Evolutionary conservation across 2,329 filamentous ascomycete genomes (phyloP).

Genomic region (Pleomassaria siparia): DNA sequence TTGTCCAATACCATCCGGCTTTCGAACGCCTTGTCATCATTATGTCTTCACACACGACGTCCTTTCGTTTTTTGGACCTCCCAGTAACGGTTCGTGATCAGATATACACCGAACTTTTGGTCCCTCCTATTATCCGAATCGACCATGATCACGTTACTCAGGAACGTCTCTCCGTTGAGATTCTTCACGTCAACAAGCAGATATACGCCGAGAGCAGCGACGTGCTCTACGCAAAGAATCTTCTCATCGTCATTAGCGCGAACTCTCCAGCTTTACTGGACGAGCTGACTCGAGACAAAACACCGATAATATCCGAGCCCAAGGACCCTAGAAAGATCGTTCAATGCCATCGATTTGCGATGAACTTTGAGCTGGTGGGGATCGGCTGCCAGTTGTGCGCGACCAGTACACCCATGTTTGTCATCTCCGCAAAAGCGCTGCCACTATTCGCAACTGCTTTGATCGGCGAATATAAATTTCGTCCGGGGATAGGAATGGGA

Average conservation of each 20-base stretch:
- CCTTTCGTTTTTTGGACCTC: slow-evolving; percentile 9
- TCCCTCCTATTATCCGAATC: slow-evolving; percentile 5
- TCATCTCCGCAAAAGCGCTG: slow-evolving; percentile 6
- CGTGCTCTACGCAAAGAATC: slow-evolving; percentile 12
- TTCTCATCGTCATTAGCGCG: slow-evolving; percentile 8
- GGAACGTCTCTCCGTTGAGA: slow-evolving; percentile 1
- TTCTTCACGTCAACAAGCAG: slow-evolving; percentile 15
- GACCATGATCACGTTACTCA: background rate
- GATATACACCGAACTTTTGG: slow-evolving; percentile 13
- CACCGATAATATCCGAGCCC: background rate
- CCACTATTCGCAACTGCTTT: slow-evolving; percentile 4
- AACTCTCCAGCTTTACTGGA: background rate
- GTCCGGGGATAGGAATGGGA: background rate
- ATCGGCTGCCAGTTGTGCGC: background rate
- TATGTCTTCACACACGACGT: background rate
- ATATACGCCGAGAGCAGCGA: slow-evolving; percentile 15
- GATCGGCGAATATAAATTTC: background rate
- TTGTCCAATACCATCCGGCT: background rate
- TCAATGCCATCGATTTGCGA: slow-evolving; percentile 9
- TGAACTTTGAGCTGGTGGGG: slow-evolving; percentile 5
- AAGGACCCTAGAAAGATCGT: background rate
- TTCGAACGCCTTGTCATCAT: background rate
- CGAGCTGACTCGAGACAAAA: background rate
- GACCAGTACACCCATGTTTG: background rate
- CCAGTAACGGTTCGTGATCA: slow-evolving; percentile 11